Base-by-base conservation (phyloP, 1,284 basidiomycete species). In the Apiotrichum veenhuisii region DNA sequence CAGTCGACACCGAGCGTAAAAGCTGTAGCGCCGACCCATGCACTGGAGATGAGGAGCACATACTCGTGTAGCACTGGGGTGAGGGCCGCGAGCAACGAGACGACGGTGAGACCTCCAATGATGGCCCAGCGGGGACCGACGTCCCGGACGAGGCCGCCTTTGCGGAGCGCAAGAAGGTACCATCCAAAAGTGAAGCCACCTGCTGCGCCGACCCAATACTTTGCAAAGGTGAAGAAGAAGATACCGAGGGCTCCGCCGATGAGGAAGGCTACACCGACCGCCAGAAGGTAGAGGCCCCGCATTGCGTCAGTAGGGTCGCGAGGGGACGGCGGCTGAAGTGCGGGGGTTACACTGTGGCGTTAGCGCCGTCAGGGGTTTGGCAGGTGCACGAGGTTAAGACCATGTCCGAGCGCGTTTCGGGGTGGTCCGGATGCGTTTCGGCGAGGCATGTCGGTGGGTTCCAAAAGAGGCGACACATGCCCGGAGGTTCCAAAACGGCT, bases 1-100 rank as follows among this genome's bases (percentile, higher is more conserved):
- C 94, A 97, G 76, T 98, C 94, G 50, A 96, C 84, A 11, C 93
- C 93, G 22, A 97, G 81, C 57, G 93, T 90, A 71, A 95, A 86
- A 1, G 91, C 87, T n/a, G 88, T 88, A n/a, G 91, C 86, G 23
- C 94, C 94, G 55, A 95, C 67, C 62, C 70, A 74, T 10, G 74
- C 88, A 26, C 92, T 95, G 48, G 89, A 86, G 46, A 88, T 77
- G 62, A 95, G 84, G 45, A 93, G 77, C 66, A 89, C 80, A 70
- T 88, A 85, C 76, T 88, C 88, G 74, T 92, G 89, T 62, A 88
- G 80, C 75, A 82, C 83, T 59, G 84, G 84, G 65, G 86, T 82
- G 34, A 87, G 84, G 66, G 84, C 83, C 26, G 84, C 77, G 42
- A 82, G 73, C 56, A 87, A 85, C 47, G 84, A 82, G 51, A 82